Percentiles rank a stretch among this genome's conserved stretches.
phyloP scores from a whole-genome alignment of 1,284 basidiomycete genomes.

The Ustilago trichophora region DNA sequence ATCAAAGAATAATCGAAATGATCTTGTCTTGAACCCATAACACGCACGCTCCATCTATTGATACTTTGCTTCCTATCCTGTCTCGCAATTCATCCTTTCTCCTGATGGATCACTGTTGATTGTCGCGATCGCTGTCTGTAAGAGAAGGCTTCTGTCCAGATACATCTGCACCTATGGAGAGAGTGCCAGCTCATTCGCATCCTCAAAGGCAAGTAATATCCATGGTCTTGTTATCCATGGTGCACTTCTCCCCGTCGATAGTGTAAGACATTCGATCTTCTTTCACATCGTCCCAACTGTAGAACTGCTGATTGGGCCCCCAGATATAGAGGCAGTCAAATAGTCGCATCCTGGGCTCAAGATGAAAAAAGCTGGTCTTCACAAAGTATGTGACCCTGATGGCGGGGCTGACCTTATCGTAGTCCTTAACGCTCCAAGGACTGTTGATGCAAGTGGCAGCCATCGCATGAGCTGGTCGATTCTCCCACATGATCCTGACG shows the following conservation, averaged over 20 bases:
- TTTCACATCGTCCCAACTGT: conserved; percentile 2
- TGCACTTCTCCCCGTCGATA: conserved; percentile 7
- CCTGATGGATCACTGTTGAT: too few relatives aligned
- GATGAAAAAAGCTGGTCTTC: neutral
- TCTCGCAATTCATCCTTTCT: too few relatives aligned
- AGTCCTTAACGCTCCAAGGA: conserved; percentile 10
- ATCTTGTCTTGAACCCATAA: too few relatives aligned
- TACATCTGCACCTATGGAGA: too few relatives aligned
- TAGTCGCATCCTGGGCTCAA: neutral
- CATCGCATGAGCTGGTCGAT: conserved; percentile 1
- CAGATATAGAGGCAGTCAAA: conserved; percentile 19
- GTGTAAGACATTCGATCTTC: conserved; percentile 1
- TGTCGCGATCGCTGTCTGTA: too few relatives aligned
- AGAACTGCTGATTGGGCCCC: conserved; percentile 12
- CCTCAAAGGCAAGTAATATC: conserved; percentile 9
- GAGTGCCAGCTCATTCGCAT: too few relatives aligned
- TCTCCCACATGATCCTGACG: conserved; percentile 9
- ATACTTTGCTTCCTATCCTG: too few relatives aligned
- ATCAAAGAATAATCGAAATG: conserved; percentile 12
- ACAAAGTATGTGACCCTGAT: conserved; percentile 9
- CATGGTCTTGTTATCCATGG: conserved; percentile 7
- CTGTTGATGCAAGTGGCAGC: conserved; percentile 13
- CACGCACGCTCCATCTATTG: too few relatives aligned
- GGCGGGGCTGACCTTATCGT: conserved; percentile 1
- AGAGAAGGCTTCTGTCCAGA: too few relatives aligned